A percentile compares a stretch with the other conserved stretches of the same genome.
Evolutionary conservation across 352 stramenopile genomes (phyloP).

Genomic region (Phytophthora macrochlamydospora): DNA sequence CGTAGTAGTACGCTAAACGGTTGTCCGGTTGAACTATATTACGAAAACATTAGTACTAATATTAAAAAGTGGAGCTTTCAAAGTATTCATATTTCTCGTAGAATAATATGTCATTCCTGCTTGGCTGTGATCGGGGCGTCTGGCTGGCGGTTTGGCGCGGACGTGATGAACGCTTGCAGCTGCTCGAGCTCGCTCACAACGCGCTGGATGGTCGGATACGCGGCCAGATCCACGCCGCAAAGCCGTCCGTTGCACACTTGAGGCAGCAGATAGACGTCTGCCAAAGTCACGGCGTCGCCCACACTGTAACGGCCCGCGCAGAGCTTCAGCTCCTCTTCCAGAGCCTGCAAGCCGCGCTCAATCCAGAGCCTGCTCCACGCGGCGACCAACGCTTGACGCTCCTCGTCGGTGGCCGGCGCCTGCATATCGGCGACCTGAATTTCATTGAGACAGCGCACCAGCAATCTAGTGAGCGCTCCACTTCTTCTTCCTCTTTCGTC

Average conservation of each 20-base stretch:
- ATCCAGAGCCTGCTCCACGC: constrained; percentile 75
- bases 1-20: no score
- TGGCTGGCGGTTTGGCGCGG: constrained; percentile 71
- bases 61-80: constrained; percentile 11
- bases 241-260: constrained; percentile 90
- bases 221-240: constrained; percentile 83
- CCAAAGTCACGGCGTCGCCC: constrained; percentile 84
- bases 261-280: constrained; percentile 89
- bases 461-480: constrained; percentile 9
- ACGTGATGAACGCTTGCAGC: constrained; percentile 79
- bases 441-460: neutral
- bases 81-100: no score
- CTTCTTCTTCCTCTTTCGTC: constrained; percentile 1
- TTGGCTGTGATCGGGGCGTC: constrained; percentile 31
- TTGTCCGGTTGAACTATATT: no score
- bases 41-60: neutral
- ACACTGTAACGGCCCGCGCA: constrained; percentile 67
- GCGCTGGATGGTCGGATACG: constrained; percentile 80
- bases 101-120: no score
- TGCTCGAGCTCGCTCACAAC: constrained; percentile 72
- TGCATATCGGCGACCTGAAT: constrained; percentile 36
- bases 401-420: constrained; percentile 48
- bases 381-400: constrained; percentile 22
- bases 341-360: constrained; percentile 69
- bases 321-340: constrained; percentile 69